These are phyloP conservation scores for Tetraselmis striata DNA, from an alignment of 139 green algal genomes.

Conservation along the genomic window DNA sequence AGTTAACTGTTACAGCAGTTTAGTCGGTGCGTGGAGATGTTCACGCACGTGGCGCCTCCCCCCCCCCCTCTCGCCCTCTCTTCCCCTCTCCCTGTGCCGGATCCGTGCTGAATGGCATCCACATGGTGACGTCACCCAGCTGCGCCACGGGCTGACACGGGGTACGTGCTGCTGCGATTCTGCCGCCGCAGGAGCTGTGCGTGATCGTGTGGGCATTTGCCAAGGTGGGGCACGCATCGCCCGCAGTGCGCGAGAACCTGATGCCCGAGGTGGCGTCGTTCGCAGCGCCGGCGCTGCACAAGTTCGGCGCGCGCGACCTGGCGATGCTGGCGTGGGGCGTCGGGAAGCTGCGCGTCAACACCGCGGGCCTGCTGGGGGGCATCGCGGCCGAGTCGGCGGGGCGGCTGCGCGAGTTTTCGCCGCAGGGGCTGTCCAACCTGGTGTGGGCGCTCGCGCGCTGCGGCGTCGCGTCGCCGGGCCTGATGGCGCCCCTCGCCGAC, in stretches of 20 bases:
- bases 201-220: background rate
- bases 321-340: background rate
- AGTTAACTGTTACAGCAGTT: background rate
- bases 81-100: too few species aligned
- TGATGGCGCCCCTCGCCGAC: background rate
- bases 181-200: background rate
- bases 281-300: background rate
- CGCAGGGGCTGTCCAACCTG: background rate
- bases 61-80: background rate
- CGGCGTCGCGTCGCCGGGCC: background rate
- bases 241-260: background rate
- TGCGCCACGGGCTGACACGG: background rate
- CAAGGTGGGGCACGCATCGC: background rate
- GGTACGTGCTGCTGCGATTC: background rate
- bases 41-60: too few species aligned
- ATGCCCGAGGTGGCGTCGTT: background rate
- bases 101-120: too few species aligned
- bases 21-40: too few species aligned
- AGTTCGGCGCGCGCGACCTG: background rate
- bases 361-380: background rate
- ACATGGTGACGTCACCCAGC: background rate
- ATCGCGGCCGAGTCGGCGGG: background rate
- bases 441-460: background rate
- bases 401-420: background rate
- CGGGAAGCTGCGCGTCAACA: background rate